Base-by-base conservation (phyloP, 116 monocot genomes). In the Dioscorea cayenensis region DNA sequence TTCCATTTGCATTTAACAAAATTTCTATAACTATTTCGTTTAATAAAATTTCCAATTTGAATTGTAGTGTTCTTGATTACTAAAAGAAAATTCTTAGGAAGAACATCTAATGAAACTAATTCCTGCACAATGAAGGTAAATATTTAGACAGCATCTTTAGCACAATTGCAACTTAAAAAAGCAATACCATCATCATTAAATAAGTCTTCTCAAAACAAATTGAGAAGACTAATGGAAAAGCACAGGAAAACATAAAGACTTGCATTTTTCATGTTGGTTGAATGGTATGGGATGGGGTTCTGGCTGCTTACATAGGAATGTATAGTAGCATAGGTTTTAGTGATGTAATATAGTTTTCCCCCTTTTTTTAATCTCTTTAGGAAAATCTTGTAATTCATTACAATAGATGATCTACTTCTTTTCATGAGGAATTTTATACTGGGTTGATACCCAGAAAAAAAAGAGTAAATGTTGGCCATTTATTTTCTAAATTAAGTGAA, bases 51-150 rank as follows among this genome's bases (percentile, higher is more conserved):
- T 43, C 43, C 43, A 43, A n/a, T 55, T 55, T 16, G 4, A 7
- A 62, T 23, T 22, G 23, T 93, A 43, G 67, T 63, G 59, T 83
- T 90, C 71, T 83, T 90, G 13, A 97, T 84, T 78, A 81, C 78
- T 67, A 36, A 66, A 43, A 86, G 77, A 81, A 97, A 97, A 19
- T 90, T 83, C 23, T 87, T 88, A 65, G 93, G 87, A 74, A 97
- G 84, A 29, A 76, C 51, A 78, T 75, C 73, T 73, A 74, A 64
- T 71, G 88, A 90, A 28, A 92, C 82, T 59, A 97, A 75, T 62
- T 93, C 97, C 97, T 97, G 75, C 51, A 35, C 19, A 73, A 4
- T 29, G 38, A 60, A 36, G 43, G 66, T 55, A 21, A 28, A 73
- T 21, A 43, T 43, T 43, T 8, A 43, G 6, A 43, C 43, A 7